These are phyloP conservation scores for Aspergillus hancockii DNA, from an alignment of 495 filamentous ascomycete genomes.

Conservation along the genomic window DNA sequence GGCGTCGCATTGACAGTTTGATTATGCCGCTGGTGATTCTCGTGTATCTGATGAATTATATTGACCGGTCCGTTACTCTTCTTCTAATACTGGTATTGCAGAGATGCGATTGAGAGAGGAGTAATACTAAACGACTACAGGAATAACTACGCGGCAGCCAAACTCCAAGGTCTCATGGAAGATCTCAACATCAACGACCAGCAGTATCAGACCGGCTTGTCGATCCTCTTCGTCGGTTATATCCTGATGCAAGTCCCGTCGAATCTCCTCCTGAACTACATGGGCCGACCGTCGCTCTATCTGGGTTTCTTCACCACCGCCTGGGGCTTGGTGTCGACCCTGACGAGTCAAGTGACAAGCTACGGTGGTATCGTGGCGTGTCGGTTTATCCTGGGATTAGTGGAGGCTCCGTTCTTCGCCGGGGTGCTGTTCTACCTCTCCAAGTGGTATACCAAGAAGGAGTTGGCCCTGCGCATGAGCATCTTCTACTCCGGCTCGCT, in stretches of 20 bases:
- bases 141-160: conserved; percentile 59
- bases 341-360: conserved; percentile 52
- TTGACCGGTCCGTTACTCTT: conserved; percentile 42
- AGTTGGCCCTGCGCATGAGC: conserved; percentile 58
- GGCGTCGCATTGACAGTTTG: conserved; percentile 49
- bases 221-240: conserved; percentile 56
- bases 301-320: conserved; percentile 51
- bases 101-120: background rate
- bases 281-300: conserved; percentile 50
- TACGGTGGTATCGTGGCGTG: conserved; percentile 56
- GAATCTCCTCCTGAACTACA: conserved; percentile 61
- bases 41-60: conserved; percentile 60
- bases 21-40: conserved; percentile 59
- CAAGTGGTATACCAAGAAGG: conserved; percentile 61
- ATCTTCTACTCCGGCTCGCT: conserved; percentile 69
- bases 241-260: conserved; percentile 59
- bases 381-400: conserved; percentile 54
- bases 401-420: conserved; percentile 55
- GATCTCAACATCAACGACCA: conserved; percentile 41
- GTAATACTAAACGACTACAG: conserved; percentile 24
- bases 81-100: background rate
- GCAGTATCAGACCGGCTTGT: conserved; percentile 51
- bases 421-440: conserved; percentile 57
- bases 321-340: conserved; percentile 54
- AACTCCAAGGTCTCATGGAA: conserved; percentile 52